Conservation (phyloP, 1,139 yeast species). For the Hyphopichia khmerensis region DNA sequence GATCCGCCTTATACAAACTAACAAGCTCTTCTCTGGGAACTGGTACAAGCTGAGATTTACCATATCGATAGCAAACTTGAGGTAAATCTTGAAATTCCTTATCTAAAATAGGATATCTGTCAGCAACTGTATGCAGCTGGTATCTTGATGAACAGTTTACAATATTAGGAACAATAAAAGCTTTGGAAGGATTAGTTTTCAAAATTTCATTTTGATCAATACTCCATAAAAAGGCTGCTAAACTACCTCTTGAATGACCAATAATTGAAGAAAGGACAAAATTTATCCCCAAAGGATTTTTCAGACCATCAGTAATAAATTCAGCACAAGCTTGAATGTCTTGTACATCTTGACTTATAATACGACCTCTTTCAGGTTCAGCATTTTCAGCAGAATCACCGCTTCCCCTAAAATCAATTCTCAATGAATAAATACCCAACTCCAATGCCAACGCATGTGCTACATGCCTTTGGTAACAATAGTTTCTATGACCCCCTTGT, state of each 20-base stretch:
- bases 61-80: slow-evolving; percentile 48
- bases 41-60: slow-evolving; percentile 37
- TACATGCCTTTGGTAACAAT: slow-evolving; percentile 66
- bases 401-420: slow-evolving; percentile 86
- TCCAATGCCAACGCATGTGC: slow-evolving; percentile 61
- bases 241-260: slow-evolving; percentile 79
- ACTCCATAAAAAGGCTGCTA: slow-evolving; percentile 79
- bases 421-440: slow-evolving; percentile 59
- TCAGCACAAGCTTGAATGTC: slow-evolving; percentile 61
- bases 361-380: slow-evolving; percentile 49
- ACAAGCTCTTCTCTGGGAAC: slow-evolving; percentile 54
- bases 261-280: slow-evolving; percentile 56
- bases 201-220: slow-evolving; percentile 34
- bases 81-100: slow-evolving; percentile 16
- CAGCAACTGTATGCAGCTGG: slow-evolving; percentile 33
- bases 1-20: slow-evolving; percentile 53
- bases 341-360: slow-evolving; percentile 59
- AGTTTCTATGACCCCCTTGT: slow-evolving; percentile 79
- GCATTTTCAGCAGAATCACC: slow-evolving; percentile 69
- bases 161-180: slow-evolving; percentile 56
- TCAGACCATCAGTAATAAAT: slow-evolving; percentile 35
- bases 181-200: slow-evolving; percentile 24
- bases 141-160: slow-evolving; percentile 75
- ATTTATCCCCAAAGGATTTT: slow-evolving; percentile 35
- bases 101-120: slow-evolving; percentile 26